Evolutionary conservation across 768 basidiomycete species (phyloP), one percentile per base, ranked within the genome.

Genomic region (Auricularia sp.): DNA sequence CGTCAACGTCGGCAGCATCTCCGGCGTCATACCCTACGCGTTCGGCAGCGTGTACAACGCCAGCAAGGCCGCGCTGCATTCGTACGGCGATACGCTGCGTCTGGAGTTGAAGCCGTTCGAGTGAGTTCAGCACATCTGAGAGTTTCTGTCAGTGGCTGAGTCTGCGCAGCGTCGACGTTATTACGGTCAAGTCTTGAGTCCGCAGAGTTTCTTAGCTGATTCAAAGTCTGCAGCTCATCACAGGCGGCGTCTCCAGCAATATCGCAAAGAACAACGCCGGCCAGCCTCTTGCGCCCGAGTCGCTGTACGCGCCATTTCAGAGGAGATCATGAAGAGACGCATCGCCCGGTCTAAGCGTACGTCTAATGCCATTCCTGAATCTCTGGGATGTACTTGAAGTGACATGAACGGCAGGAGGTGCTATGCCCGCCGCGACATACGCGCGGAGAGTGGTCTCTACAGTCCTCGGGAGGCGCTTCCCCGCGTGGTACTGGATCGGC

Each of bases 41-140:
- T 76, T 75, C 61, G 69, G 72, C 11, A 68, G 68, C 8, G 53
- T 68, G 4, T 77, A 75, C 54, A 74, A 74, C 61, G 67, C 71
- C 1, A 70, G 68, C 51, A 77, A 77, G 58, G 76, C 75, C n/a
- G 76, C 76, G 1, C 65, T 77, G 3, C 69, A 70, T 61, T 61
- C 71, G 11, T 74, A 72, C 56, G 68, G 72, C 10, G 68, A 77
- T 65, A 74, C 72, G 3, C 65, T 77, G 11, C 69, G 76, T 1
- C 62, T 76, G 10, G 76, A 77, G 58, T 63, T 77, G 16, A 71
- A 66, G n/a, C 76, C 76, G 8, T 75, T 77, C 67, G 68, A 69
- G 74, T 70, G 58, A 42, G 58, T 62, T 29, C 29, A 29, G 29
- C 29, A 29, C 29, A 29, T 29, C 29, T 29, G 29, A 29, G 29